Evolutionary conservation across 495 filamentous ascomycete species (phyloP).

Genomic region (Aspergillus carlsbadensis): DNA sequence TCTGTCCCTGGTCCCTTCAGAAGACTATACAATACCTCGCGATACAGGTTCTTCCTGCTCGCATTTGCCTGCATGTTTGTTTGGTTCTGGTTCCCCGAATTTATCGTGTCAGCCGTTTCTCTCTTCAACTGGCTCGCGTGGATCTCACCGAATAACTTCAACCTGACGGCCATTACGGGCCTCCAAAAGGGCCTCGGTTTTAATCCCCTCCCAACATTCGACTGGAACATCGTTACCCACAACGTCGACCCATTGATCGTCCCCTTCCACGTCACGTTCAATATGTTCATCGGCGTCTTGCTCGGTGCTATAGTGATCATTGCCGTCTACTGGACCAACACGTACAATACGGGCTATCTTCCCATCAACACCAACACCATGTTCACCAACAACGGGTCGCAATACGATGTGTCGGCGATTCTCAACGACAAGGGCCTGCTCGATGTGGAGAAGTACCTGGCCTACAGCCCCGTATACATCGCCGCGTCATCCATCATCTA

Average conservation of each 20-base stretch:
- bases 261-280: conserved; percentile 56
- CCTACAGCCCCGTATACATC: conserved; percentile 74
- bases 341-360: conserved; percentile 46
- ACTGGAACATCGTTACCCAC: conserved; percentile 59
- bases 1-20: background rate
- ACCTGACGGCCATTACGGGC: conserved; percentile 47
- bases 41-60: conserved; percentile 59
- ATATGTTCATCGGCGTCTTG: conserved; percentile 44
- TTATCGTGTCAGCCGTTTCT: too few species aligned
- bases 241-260: conserved; percentile 56
- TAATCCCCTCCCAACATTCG: conserved; percentile 52
- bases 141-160: conserved; percentile 34
- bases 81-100: conserved; percentile 53
- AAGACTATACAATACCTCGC: conserved; percentile 37
- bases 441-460: conserved; percentile 66
- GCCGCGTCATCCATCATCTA: conserved; percentile 53
- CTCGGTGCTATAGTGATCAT: conserved; percentile 43
- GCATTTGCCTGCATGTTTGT: conserved; percentile 48
- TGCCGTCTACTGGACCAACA: too few species aligned
- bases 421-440: conserved; percentile 57
- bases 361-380: conserved; percentile 42
- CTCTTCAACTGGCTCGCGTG: too few species aligned
- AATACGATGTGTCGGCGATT: conserved; percentile 47
- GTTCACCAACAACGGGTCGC: conserved; percentile 48
- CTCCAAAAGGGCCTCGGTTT: conserved; percentile 46